Conservation (phyloP, 257 asterid species). For the Prunella vulgaris region DNA sequence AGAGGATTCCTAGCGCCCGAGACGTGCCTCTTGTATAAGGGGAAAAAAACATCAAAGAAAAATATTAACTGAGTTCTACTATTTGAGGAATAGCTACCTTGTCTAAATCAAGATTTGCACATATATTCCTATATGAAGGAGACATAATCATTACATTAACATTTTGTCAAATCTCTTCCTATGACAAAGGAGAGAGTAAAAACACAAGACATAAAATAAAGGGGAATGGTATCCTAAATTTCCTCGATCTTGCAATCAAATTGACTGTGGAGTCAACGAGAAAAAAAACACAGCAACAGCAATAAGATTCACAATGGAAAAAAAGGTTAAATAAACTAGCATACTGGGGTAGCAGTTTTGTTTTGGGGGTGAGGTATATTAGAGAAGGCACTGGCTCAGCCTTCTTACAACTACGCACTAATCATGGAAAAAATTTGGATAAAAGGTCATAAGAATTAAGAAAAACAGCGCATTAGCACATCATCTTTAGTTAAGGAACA, state of each 20-base stretch:
- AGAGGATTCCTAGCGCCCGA: too few species aligned
- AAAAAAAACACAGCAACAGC: too few species aligned
- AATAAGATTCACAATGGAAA: not conserved
- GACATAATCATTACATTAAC: not conserved
- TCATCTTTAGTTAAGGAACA: conserved; percentile 31
- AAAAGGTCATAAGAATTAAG: not conserved
- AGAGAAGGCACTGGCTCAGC: not conserved
- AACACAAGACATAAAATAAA: too few species aligned
- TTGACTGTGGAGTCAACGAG: too few species aligned
- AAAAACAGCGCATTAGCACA: conserved; percentile 23
- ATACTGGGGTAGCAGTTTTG: too few species aligned
- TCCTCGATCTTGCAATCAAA: too few species aligned
- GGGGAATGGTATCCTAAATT: too few species aligned
- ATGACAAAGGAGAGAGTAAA: not conserved
- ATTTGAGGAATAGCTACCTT: not conserved
- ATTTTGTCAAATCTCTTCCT: not conserved
- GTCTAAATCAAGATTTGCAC: not conserved
- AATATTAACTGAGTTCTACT: not conserved
- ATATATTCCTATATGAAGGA: not conserved
- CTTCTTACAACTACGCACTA: not conserved
- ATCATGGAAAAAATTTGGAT: conserved; percentile 4
- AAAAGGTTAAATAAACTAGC: not conserved
- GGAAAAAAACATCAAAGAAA: not conserved
- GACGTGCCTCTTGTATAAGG: not conserved
- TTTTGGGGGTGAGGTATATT: not conserved